Evolutionary conservation across 179 eudicot species (phyloP).

Genomic region (Heliamphora pulchella): DNA sequence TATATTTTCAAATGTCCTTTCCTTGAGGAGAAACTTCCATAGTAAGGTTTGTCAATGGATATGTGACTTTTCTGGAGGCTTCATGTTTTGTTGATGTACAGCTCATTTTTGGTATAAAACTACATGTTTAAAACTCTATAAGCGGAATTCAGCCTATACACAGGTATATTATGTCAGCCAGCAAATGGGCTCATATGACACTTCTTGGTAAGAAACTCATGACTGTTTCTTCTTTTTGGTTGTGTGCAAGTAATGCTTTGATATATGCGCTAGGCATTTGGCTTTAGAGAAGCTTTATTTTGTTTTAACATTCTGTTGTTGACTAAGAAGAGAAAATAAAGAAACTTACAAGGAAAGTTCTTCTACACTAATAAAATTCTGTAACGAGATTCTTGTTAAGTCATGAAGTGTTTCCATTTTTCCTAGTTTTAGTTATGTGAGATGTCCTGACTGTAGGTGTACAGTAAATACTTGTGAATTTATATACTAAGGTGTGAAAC

Average conservation of each 20-base stretch:
- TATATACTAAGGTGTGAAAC: not conserved
- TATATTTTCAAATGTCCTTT: too few relatives aligned
- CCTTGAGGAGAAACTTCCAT: not conserved
- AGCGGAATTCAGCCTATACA: too few relatives aligned
- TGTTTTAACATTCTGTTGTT: too few relatives aligned
- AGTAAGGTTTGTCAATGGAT: not conserved
- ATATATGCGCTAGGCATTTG: not conserved
- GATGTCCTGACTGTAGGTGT: not conserved
- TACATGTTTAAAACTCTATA: too few relatives aligned
- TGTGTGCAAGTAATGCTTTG: not conserved
- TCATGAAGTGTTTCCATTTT: not conserved
- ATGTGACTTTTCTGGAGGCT: too few relatives aligned
- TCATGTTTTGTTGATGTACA: not conserved
- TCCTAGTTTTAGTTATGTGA: not conserved
- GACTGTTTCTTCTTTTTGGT: not conserved
- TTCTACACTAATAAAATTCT: too few relatives aligned
- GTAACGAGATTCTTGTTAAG: too few relatives aligned
- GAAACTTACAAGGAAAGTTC: too few relatives aligned
- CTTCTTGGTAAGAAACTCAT: too few relatives aligned
- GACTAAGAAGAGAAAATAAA: too few relatives aligned
- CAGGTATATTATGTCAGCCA: too few relatives aligned
- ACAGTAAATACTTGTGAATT: not conserved
- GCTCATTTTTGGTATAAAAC: not conserved
- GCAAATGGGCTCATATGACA: too few relatives aligned
- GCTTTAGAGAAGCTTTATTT: not conserved